Conservation (phyloP, 192 early-diverging fungal genomes). For the Phlyctochytrium arcticum region DNA sequence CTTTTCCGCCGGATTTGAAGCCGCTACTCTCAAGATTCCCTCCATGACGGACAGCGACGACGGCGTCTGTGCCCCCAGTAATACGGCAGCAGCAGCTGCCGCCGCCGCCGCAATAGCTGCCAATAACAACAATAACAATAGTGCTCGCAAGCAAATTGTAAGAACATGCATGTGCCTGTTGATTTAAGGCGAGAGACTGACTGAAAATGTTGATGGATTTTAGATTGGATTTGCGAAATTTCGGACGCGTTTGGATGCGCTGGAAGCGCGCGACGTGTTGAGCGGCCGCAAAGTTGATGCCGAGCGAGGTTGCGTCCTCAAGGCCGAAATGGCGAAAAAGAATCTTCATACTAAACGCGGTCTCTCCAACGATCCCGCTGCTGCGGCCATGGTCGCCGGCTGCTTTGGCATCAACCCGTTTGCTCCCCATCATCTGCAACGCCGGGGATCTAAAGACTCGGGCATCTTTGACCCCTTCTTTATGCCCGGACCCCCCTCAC, state of each 20-base stretch:
- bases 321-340: slow-evolving; percentile 99
- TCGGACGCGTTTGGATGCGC: slow-evolving; percentile 81
- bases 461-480: slow-evolving; percentile 22
- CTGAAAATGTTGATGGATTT: not conserved
- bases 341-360: slow-evolving; percentile 92
- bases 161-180: not conserved
- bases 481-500: slow-evolving; percentile 4
- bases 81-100: too few species aligned
- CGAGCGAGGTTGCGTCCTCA: slow-evolving; percentile 77
- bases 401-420: slow-evolving; percentile 17
- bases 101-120: too few species aligned
- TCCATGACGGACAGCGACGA: slow-evolving; percentile 24
- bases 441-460: slow-evolving; percentile 22
- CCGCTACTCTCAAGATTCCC: slow-evolving; percentile 85
- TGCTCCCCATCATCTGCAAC: slow-evolving; percentile 16
- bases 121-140: not conserved
- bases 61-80: too few species aligned
- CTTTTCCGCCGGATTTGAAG: slow-evolving; percentile 96
- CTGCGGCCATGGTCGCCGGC: not conserved
- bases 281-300: slow-evolving; percentile 90
- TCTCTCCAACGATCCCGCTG: slow-evolving; percentile 24
- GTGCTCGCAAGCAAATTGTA: slow-evolving; percentile 24
- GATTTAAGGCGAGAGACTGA: not conserved
- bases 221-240: slow-evolving; percentile 99
- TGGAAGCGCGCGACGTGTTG: slow-evolving; percentile 86